Conservation (phyloP, 257 asterid species). For the Petunia secreta region DNA sequence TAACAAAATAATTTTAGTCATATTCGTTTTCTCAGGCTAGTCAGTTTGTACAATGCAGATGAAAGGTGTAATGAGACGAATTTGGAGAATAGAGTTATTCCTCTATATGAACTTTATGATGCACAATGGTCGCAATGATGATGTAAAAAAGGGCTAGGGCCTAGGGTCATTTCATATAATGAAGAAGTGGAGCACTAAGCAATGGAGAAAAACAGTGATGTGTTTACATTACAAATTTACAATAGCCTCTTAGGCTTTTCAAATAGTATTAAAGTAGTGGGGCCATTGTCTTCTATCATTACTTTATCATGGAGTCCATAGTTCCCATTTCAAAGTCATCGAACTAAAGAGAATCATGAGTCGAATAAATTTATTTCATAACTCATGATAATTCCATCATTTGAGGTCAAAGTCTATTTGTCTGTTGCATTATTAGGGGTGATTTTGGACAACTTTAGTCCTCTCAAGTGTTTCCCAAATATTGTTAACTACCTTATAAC, state of each 20-base stretch:
- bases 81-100: background rate
- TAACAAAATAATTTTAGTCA: background rate
- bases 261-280: background rate
- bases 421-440: background rate
- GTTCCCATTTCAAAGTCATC: constrained; percentile 11
- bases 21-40: background rate
- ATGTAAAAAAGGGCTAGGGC: constrained; percentile 6
- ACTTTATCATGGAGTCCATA: constrained; percentile 20
- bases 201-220: background rate
- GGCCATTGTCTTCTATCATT: constrained; percentile 18
- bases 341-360: background rate
- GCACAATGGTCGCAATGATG: constrained; percentile 17
- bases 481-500: too few relatives aligned
- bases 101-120: constrained; percentile 14
- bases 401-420: background rate
- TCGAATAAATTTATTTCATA: background rate
- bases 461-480: background rate
- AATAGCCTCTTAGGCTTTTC: constrained; percentile 19
- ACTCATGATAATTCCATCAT: constrained; percentile 18
- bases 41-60: background rate
- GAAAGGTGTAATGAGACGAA: background rate
- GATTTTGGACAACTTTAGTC: background rate
- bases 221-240: constrained; percentile 21
- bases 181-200: constrained; percentile 25
- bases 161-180: constrained; percentile 21